These are phyloP conservation scores for Lasiodiplodia sp. DNA, from an alignment of 2,329 filamentous ascomycete genomes.

Conservation along the genomic window DNA sequence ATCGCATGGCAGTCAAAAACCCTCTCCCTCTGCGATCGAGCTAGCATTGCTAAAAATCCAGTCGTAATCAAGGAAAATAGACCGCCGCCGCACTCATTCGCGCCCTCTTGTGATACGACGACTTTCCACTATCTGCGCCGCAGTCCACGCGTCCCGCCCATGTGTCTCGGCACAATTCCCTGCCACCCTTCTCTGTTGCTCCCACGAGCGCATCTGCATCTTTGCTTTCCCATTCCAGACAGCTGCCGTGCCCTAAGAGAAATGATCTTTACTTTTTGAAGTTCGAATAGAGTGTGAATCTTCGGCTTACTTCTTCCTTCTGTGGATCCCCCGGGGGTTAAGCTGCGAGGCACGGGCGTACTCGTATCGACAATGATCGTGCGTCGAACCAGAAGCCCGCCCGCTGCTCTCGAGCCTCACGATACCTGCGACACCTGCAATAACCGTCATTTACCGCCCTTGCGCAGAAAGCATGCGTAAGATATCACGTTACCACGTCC, in stretches of 20 bases:
- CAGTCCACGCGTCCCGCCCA: background rate
- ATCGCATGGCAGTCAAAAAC: too few species aligned
- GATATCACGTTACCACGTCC: too few species aligned
- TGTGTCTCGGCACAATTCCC: background rate
- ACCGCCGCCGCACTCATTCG: background rate
- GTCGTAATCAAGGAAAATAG: background rate
- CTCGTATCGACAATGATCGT: too few species aligned
- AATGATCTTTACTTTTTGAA: background rate
- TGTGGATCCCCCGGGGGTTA: background rate
- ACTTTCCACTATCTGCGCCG: background rate
- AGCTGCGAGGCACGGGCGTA: too few species aligned
- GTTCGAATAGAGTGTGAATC: background rate
- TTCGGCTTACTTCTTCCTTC: background rate
- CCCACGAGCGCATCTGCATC: background rate
- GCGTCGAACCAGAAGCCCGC: too few species aligned
- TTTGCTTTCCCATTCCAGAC: background rate
- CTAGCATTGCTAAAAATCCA: too few species aligned
- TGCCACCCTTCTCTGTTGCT: background rate
- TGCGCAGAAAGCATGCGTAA: too few species aligned
- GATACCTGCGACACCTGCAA: too few species aligned
- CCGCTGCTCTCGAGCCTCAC: too few species aligned
- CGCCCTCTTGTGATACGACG: background rate
- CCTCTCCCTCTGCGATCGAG: too few species aligned
- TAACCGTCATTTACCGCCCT: too few species aligned
- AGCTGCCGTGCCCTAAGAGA: background rate